Evolutionary conservation across 495 filamentous ascomycete species (phyloP).

Genomic region (Tuber borchii): DNA sequence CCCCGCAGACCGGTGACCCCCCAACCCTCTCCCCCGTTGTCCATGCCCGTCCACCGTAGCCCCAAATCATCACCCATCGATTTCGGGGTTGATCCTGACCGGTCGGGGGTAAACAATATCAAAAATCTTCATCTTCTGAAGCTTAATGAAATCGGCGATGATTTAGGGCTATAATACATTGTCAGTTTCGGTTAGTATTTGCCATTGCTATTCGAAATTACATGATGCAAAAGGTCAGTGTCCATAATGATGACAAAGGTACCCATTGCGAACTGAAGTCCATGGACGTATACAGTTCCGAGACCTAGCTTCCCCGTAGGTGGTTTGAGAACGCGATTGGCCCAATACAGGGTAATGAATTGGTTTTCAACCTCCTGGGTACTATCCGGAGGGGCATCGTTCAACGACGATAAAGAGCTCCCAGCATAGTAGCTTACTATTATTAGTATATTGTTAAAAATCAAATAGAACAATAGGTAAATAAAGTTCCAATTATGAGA

Average conservation of each 20-base stretch:
- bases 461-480: neutral
- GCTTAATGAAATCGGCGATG: conserved; percentile 41
- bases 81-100: conserved; percentile 38
- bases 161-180: conserved; percentile 32
- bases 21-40: too few relatives aligned
- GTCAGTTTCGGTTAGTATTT: neutral
- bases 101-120: conserved; percentile 79
- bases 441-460: conserved; percentile 4
- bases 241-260: conserved; percentile 99
- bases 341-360: conserved; percentile 72
- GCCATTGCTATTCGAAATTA: conserved; percentile 31
- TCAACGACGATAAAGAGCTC: conserved; percentile 93
- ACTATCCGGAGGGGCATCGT: conserved; percentile 92
- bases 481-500: conserved; percentile 2
- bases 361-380: conserved; percentile 85
- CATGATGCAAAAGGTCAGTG: conserved; percentile 95
- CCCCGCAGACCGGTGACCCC: too few relatives aligned
- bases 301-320: conserved; percentile 92
- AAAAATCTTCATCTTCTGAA: conserved; percentile 54
- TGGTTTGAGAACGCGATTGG: conserved; percentile 72
- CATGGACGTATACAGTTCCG: conserved; percentile 94
- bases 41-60: too few relatives aligned
- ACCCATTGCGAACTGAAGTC: conserved; percentile 74
- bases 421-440: conserved; percentile 91
- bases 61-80: too few relatives aligned